These are phyloP conservation scores for Rickenella mellea DNA, from an alignment of 768 basidiomycete genomes.

Conservation along the genomic window DNA sequence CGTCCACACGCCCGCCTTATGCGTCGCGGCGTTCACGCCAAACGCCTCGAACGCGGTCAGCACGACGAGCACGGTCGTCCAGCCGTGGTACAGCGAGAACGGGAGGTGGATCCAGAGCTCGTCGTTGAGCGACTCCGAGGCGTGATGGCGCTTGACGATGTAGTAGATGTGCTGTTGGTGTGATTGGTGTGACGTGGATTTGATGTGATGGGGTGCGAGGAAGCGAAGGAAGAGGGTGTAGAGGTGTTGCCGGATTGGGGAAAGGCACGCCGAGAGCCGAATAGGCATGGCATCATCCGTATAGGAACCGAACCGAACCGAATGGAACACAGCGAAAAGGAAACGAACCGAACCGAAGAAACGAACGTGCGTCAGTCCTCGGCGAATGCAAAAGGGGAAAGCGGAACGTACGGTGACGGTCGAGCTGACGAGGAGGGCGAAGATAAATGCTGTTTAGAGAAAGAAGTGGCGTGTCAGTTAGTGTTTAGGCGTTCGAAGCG, in stretches of 20 bases:
- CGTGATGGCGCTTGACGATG: constrained; percentile 80
- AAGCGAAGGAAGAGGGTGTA: constrained; percentile 16
- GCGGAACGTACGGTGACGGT: constrained; percentile 33
- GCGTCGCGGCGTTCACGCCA: constrained; percentile 60
- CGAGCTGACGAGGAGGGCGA: constrained; percentile 82
- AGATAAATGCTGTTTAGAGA: constrained; percentile 59
- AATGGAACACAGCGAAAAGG: too few species aligned
- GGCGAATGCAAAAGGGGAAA: background rate
- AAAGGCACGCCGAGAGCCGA: too few species aligned
- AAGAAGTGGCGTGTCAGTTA: too few species aligned
- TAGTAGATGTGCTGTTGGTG: constrained; percentile 98
- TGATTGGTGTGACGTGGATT: too few species aligned
- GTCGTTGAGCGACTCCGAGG: constrained; percentile 52
- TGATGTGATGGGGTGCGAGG: constrained; percentile 23
- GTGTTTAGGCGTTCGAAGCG: constrained; percentile 3
- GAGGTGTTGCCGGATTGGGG: constrained; percentile 11
- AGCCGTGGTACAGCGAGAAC: constrained; percentile 93
- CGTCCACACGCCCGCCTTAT: constrained; percentile 77
- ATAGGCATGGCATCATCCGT: too few species aligned
- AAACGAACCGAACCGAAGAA: too few species aligned
- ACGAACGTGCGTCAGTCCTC: too few species aligned
- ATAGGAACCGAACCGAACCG: constrained; percentile 30
- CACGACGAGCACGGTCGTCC: constrained; percentile 78
- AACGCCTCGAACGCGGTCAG: constrained; percentile 84
- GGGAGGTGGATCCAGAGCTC: constrained; percentile 92